These are phyloP conservation scores for Phialophora tarda DNA, from an alignment of 2,329 filamentous ascomycete species.

Conservation along the genomic window DNA sequence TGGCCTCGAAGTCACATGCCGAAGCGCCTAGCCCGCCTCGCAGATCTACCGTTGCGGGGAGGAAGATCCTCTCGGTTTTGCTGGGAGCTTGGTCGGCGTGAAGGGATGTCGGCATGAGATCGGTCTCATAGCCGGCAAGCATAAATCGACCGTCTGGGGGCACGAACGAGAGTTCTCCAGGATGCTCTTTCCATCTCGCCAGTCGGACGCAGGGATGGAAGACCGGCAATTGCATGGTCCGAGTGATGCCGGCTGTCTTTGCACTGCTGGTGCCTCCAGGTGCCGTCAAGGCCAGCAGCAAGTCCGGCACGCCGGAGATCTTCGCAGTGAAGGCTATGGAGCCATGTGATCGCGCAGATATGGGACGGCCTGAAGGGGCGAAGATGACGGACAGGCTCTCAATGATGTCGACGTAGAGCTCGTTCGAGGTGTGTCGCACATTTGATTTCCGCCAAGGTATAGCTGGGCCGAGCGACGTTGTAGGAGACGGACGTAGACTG, in stretches of 20 bases:
- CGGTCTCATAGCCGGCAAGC: constrained; percentile 90
- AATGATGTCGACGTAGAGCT: constrained; percentile 94
- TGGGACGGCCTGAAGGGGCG: constrained; percentile 84
- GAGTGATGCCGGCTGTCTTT: constrained; percentile 56
- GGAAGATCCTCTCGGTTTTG: constrained; percentile 68
- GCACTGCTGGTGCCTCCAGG: constrained; percentile 76
- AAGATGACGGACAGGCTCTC: constrained; percentile 87
- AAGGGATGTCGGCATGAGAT: constrained; percentile 75
- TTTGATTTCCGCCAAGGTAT: constrained; percentile 91
- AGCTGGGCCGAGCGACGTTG: constrained; percentile 52
- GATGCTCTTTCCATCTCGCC: constrained; percentile 84
- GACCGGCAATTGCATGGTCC: constrained; percentile 82
- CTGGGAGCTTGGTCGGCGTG: constrained; percentile 61
- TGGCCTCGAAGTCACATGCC: constrained; percentile 87
- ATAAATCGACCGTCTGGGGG: constrained; percentile 95
- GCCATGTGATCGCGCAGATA: constrained; percentile 86
- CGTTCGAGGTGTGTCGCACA: constrained; percentile 94
- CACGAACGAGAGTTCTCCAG: constrained; percentile 92
- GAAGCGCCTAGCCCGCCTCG: constrained; percentile 75
- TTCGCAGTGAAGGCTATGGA: constrained; percentile 95
- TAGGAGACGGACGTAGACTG: constrained; percentile 42
- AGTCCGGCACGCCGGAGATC: constrained; percentile 90
- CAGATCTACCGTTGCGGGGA: constrained; percentile 82
- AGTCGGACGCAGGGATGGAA: constrained; percentile 96
- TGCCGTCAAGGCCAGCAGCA: constrained; percentile 78